Evolutionary conservation across 257 asterid genomes (phyloP).

Genomic region (Petrea volubilis): DNA sequence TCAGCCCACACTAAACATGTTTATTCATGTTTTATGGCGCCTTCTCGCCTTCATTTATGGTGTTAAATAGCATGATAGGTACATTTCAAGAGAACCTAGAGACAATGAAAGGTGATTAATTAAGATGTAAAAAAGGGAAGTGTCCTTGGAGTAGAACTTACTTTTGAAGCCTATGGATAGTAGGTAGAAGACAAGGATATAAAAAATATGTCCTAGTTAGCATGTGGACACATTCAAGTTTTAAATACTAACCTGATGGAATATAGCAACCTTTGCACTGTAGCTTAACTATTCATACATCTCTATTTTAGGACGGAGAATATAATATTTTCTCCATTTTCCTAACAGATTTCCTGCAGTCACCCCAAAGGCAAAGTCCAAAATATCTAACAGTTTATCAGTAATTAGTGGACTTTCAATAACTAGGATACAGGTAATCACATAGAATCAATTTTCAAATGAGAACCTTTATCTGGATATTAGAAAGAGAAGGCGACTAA

Average conservation of each 20-base stretch:
- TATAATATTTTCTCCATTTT: background rate
- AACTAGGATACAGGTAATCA: background rate
- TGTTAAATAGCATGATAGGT: constrained; percentile 10
- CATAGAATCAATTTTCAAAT: background rate
- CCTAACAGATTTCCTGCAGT: constrained; percentile 2
- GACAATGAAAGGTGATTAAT: constrained; percentile 21
- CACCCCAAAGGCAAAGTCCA: constrained; percentile 18
- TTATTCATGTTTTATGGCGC: constrained; percentile 15
- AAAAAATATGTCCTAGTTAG: constrained; percentile 33
- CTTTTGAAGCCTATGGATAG: constrained; percentile 35
- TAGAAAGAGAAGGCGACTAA: background rate
- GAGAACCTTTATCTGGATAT: background rate
- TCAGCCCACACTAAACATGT: constrained; percentile 10
- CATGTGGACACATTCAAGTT: constrained; percentile 33
- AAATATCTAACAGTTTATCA: constrained; percentile 5
- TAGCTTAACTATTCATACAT: constrained; percentile 25
- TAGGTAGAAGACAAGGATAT: constrained; percentile 64
- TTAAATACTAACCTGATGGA: constrained; percentile 43
- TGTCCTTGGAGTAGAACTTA: constrained; percentile 49
- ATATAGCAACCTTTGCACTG: constrained; percentile 43
- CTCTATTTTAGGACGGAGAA: constrained; percentile 27
- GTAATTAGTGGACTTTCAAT: background rate
- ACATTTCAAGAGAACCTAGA: constrained; percentile 28
- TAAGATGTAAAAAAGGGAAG: constrained; percentile 26
- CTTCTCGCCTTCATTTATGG: constrained; percentile 22